Conservation (phyloP, 305 asterid genomes). For the Striga hermonthica region DNA sequence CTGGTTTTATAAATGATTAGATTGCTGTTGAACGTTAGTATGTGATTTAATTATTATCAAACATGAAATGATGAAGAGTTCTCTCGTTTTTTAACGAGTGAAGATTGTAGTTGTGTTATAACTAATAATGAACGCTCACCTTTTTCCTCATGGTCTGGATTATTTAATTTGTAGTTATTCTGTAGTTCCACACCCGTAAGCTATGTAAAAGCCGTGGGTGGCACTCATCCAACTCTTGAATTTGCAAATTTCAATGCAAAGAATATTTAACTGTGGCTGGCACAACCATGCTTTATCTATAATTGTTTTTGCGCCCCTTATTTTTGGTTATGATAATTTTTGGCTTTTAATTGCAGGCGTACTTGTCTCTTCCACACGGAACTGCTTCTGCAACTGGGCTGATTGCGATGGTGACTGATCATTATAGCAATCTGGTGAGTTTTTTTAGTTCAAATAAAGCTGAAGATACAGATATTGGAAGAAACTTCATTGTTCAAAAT, state of each 20-base stretch:
- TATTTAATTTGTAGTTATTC: background rate
- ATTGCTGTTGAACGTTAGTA: conserved; percentile 22
- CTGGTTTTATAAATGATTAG: conserved; percentile 19
- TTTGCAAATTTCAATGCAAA: conserved; percentile 7
- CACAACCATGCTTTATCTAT: conserved; percentile 18
- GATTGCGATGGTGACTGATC: conserved; percentile 96
- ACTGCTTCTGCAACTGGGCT: conserved; percentile 89
- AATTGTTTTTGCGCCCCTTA: background rate
- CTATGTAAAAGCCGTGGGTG: conserved; percentile 12
- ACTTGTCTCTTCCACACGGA: conserved; percentile 95
- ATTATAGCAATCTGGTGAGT: conserved; percentile 80
- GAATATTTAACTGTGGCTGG: conserved; percentile 29
- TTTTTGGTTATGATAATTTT: conserved; percentile 3
- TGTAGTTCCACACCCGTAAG: background rate
- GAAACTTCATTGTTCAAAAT: conserved; percentile 17
- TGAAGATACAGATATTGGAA: conserved; percentile 16
- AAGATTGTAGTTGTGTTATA: background rate
- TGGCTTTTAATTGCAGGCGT: conserved; percentile 66
- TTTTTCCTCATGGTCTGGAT: conserved; percentile 9
- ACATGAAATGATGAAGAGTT: conserved; percentile 20
- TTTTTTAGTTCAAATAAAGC: conserved; percentile 22
- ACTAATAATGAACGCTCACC: background rate
- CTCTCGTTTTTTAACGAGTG: conserved; percentile 20
- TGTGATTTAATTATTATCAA: conserved; percentile 5
- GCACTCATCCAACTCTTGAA: conserved; percentile 15